Evolutionary conservation across 805 yeast genomes (phyloP).

Genomic region (Ogataea naganishii): DNA sequence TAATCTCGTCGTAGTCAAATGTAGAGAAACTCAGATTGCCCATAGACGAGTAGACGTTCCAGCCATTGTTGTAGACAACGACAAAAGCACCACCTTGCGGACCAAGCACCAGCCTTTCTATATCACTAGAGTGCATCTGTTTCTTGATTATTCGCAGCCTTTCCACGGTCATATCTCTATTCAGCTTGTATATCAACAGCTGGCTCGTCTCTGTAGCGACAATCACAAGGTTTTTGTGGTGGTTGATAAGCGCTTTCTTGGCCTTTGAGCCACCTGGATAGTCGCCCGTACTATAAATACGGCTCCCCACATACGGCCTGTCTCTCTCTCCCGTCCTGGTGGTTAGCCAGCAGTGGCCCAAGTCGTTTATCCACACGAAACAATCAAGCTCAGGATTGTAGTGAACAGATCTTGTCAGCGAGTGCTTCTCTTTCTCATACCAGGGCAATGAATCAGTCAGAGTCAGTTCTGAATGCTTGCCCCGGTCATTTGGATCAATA

Average conservation of each 20-base stretch:
- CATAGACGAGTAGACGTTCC: slow-evolving; percentile 38
- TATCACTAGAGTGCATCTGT: slow-evolving; percentile 25
- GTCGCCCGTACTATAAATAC: slow-evolving; percentile 11
- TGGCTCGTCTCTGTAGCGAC: slow-evolving; percentile 29
- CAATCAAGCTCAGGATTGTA: slow-evolving; percentile 17
- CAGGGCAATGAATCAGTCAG: slow-evolving; percentile 23
- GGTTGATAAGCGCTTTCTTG: slow-evolving; percentile 27
- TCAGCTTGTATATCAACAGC: slow-evolving; percentile 27
- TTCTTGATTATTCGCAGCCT: slow-evolving; percentile 24
- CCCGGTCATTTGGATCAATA: slow-evolving; percentile 13
- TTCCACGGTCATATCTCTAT: slow-evolving; percentile 20
- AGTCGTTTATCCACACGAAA: slow-evolving; percentile 22
- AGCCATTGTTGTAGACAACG: slow-evolving; percentile 27
- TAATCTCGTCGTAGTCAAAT: slow-evolving; percentile 22
- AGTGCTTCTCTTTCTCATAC: slow-evolving; percentile 15
- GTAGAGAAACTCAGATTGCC: slow-evolving; percentile 38
- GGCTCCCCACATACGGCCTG: slow-evolving; percentile 9
- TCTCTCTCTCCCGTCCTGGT: slow-evolving; percentile 4
- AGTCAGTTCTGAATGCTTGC: slow-evolving; percentile 19
- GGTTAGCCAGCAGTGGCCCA: slow-evolving; percentile 22
- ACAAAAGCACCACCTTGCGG: slow-evolving; percentile 21
- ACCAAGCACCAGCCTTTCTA: slow-evolving; percentile 18
- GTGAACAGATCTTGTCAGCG: slow-evolving; percentile 9
- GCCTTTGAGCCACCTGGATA: slow-evolving; percentile 6
- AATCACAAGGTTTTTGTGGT: slow-evolving; percentile 30